These are phyloP conservation scores for Lathyrus sativus DNA, from an alignment of 306 rosid genomes.

Conservation along the genomic window DNA sequence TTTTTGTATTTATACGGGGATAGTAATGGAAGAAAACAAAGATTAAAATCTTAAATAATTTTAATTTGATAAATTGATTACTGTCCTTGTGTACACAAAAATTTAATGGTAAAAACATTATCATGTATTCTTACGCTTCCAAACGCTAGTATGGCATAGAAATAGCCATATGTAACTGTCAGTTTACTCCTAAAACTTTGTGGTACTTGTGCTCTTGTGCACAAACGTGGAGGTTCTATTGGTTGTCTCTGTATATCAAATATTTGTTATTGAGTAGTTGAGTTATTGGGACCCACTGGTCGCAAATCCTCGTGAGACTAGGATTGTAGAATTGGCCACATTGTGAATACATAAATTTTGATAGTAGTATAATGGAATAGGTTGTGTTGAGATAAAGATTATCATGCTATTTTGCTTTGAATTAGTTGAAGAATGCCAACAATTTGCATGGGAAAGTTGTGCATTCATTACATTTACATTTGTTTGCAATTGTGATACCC, in stretches of 20 bases:
- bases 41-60: background rate
- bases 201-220: slow-evolving; percentile 28
- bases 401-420: too few relatives aligned
- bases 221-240: slow-evolving; percentile 7
- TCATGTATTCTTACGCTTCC: slow-evolving; percentile 21
- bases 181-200: slow-evolving; percentile 24
- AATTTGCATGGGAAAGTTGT: too few relatives aligned
- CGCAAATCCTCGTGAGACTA: too few relatives aligned
- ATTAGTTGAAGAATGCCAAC: too few relatives aligned
- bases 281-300: background rate
- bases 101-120: slow-evolving; percentile 26
- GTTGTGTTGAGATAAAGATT: too few relatives aligned
- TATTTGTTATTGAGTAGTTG: background rate
- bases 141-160: slow-evolving; percentile 26
- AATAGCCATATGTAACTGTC: slow-evolving; percentile 30
- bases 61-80: slow-evolving; percentile 7
- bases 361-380: too few relatives aligned
- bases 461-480: too few relatives aligned
- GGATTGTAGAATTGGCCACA: too few relatives aligned
- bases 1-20: slow-evolving; percentile 32
- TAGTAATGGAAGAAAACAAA: slow-evolving; percentile 15
- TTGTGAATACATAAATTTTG: too few relatives aligned
- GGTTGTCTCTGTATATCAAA: background rate
- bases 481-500: too few relatives aligned
- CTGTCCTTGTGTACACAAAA: slow-evolving; percentile 23